A percentile compares a stretch with the other conserved stretches of the same genome.
These are phyloP conservation scores for Eucalyptus guilfoylei DNA, from an alignment of 345 rosid genomes.

Conservation along the genomic window DNA sequence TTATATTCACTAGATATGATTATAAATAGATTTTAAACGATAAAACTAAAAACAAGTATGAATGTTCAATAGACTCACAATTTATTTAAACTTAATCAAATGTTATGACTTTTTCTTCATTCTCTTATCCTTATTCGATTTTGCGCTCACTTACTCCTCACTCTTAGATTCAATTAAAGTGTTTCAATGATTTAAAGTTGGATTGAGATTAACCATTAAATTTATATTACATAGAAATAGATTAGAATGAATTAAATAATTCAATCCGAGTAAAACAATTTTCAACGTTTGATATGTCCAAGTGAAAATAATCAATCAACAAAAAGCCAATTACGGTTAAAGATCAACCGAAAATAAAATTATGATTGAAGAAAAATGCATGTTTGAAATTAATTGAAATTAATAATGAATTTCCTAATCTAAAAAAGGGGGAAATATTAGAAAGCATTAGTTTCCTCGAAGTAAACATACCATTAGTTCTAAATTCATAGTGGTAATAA, in stretches of 20 bases:
- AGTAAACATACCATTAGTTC: not conserved
- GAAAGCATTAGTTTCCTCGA: not conserved
- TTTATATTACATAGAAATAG: fast-evolving
- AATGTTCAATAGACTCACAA: no score
- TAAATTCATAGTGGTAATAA: not conserved
- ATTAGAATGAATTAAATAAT: fast-evolving
- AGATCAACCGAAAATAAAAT: fast-evolving
- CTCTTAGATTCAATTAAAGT: not conserved
- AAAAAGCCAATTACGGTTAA: fast-evolving
- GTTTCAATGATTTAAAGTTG: fast-evolving
- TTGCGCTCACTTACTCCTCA: fast-evolving
- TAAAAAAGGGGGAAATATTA: not conserved
- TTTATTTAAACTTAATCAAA: not conserved
- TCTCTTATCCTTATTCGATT: not conserved
- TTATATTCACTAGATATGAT: no score
- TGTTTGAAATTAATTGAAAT: no score
- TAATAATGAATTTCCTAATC: not conserved
- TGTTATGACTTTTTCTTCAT: not conserved
- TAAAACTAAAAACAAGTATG: fast-evolving
- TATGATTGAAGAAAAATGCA: not conserved
- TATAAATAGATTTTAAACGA: fast-evolving
- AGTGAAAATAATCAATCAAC: fast-evolving
- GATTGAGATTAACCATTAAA: fast-evolving
- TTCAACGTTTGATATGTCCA: not conserved
- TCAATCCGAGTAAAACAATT: fast-evolving